A percentile compares a stretch with the other conserved stretches of the same genome.
These are phyloP conservation scores for Poa annua DNA, from an alignment of 176 grass and related monocot species.

Conservation along the genomic window DNA sequence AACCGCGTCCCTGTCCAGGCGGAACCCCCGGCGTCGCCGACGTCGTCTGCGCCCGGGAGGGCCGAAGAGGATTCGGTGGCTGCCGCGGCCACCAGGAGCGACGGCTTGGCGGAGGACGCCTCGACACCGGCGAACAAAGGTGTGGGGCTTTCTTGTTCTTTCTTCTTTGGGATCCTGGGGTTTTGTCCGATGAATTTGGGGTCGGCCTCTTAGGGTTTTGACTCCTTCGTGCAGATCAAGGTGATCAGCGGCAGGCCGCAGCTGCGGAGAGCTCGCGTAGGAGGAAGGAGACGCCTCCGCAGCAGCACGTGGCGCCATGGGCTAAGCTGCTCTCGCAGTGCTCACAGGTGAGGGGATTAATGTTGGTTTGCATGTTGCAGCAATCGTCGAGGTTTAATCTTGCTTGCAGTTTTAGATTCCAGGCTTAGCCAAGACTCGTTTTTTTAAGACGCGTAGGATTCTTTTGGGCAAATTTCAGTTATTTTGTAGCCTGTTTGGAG, in stretches of 20 bases:
- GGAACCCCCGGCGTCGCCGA: slow-evolving; percentile 41
- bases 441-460: slow-evolving; percentile 23
- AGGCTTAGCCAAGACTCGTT: slow-evolving; percentile 11
- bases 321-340: slow-evolving; percentile 90
- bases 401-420: slow-evolving; percentile 20
- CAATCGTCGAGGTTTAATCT: slow-evolving; percentile 12
- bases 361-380: slow-evolving; percentile 9
- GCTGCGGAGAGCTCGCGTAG: slow-evolving; percentile 42
- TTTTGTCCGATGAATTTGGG: slow-evolving; percentile 21
- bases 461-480: not conserved
- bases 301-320: slow-evolving; percentile 62
- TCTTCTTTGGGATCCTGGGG: slow-evolving; percentile 12
- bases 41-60: slow-evolving; percentile 49
- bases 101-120: slow-evolving; percentile 34
- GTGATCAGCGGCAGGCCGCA: slow-evolving; percentile 24
- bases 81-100: slow-evolving; percentile 38
- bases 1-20: slow-evolving; percentile 25
- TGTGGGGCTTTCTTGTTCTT: slow-evolving; percentile 33
- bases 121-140: slow-evolving; percentile 30
- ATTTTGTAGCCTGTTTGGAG: not conserved
- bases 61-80: slow-evolving; percentile 42
- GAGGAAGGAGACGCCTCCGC: slow-evolving; percentile 47
- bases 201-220: slow-evolving; percentile 48
- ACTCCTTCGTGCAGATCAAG: slow-evolving; percentile 64
- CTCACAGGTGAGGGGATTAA: slow-evolving; percentile 57